Evolutionary conservation across 2,329 filamentous ascomycete species (phyloP).

Genomic region (Cryphonectria radicalis): DNA sequence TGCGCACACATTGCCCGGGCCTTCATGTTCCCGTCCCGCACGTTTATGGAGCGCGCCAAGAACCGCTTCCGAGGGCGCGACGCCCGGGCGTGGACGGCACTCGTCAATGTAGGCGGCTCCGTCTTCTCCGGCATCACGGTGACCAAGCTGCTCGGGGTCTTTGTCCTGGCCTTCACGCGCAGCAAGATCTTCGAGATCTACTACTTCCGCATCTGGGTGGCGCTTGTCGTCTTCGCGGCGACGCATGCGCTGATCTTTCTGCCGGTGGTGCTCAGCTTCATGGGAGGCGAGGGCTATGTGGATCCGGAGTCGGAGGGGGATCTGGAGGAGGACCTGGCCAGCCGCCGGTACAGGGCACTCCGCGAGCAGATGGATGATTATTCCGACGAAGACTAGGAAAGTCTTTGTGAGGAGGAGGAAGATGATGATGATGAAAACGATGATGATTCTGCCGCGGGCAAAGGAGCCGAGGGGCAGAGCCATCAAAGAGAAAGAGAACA

Average conservation of each 20-base stretch:
- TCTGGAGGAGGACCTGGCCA: conserved; percentile 85
- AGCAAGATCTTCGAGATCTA: conserved; percentile 99
- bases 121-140: conserved; percentile 97
- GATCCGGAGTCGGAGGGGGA: conserved; percentile 88
- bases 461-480: neutral
- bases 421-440: too few species aligned
- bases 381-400: conserved; percentile 65
- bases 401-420: neutral
- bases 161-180: conserved; percentile 88
- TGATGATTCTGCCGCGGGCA: neutral
- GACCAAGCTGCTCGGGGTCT: conserved; percentile 91
- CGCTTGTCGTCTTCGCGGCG: conserved; percentile 86
- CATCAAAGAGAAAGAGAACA: neutral
- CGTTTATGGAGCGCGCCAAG: conserved; percentile 80
- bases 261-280: conserved; percentile 83
- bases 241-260: conserved; percentile 89
- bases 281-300: conserved; percentile 85
- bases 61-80: conserved; percentile 80
- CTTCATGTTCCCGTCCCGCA: conserved; percentile 88
- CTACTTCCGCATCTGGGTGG: conserved; percentile 96
- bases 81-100: conserved; percentile 86
- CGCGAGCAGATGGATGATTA: conserved; percentile 76
- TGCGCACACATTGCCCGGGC: conserved; percentile 95
- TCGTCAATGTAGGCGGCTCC: conserved; percentile 92
- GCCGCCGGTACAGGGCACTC: conserved; percentile 76